These are phyloP conservation scores for Solanum lignicaule DNA, from an alignment of 257 asterid genomes.

Conservation along the genomic window DNA sequence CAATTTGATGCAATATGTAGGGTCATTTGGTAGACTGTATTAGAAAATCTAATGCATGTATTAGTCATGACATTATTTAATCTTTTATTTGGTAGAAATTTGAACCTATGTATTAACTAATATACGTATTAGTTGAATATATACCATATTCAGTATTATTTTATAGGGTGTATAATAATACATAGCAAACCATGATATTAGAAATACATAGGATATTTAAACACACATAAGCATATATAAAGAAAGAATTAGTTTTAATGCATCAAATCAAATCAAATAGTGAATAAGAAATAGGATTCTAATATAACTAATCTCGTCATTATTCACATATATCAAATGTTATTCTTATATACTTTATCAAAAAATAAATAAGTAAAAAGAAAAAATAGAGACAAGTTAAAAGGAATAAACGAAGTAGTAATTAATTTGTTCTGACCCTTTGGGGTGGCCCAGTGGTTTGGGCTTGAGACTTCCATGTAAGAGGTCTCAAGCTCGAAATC, in stretches of 20 bases:
- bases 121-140: not conserved
- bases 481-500: not conserved
- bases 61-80: not conserved
- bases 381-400: not conserved
- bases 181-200: not conserved
- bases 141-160: not conserved
- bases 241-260: not conserved
- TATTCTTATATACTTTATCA: not conserved
- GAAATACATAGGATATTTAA: not conserved
- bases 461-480: fast-evolving
- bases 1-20: not conserved
- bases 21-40: not conserved
- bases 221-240: not conserved
- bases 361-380: too few relatives aligned
- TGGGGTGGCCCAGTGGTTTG: too few relatives aligned
- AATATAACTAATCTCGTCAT: too few relatives aligned
- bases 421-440: too few relatives aligned
- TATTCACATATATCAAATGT: too few relatives aligned
- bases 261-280: not conserved
- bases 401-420: not conserved
- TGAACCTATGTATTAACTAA: not conserved
- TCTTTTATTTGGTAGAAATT: too few relatives aligned
- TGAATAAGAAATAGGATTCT: not conserved
- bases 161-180: too few relatives aligned
- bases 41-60: too few relatives aligned